Evolutionary conservation across 768 basidiomycete species (phyloP), one percentile per base, ranked within the genome.

Genomic region (Bullera alba): DNA sequence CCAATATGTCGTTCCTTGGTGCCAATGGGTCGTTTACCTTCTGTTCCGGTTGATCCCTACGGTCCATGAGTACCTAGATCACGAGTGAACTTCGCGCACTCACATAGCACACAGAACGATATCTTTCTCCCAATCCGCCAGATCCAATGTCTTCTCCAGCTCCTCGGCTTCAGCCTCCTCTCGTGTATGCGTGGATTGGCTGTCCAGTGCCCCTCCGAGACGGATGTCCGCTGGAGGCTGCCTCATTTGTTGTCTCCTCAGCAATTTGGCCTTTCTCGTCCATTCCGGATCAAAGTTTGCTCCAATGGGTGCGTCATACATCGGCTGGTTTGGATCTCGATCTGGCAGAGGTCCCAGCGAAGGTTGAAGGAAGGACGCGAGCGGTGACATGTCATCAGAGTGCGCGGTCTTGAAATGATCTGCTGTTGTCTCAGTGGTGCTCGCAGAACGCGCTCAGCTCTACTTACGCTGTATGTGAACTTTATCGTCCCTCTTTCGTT

Each of bases 81-180:
- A 21, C 22, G 3, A 15, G 16, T 48, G 15, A 42, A 27, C 46
- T 26, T 49, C 10, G 10, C 17, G 26, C 1, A 51, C 65, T 42
- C 42, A 67, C 63, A 58, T 42, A 22, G 65, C 57, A 23, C 56
- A 63, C 56, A 58, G 57, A 14, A 69, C 48, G 32, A 72, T 68
- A 3, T 67, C 60, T 14, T 61, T 64, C 49, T 72, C 70, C 70
- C 70, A 72, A 26, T 66, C 58, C 22, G 50, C 50, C 16, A 67
- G 36, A 34, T 67, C 68, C 23, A 69, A 38, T 2, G 46, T 21
- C 2, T 48, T 19, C 16, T 50, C 42, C 34, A 28, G 53, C 38
- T 34, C 22, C 5, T 16, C 36, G 23, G 25, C 14, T 8, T 38
- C 47, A 6, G 30, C 45, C 17, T 29, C 27, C 27, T 46, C 26